Evolutionary conservation across 23 red algal genomes (phyloP), one percentile per base, ranked within the genome.

Genomic region (Agarophyton chilense): DNA sequence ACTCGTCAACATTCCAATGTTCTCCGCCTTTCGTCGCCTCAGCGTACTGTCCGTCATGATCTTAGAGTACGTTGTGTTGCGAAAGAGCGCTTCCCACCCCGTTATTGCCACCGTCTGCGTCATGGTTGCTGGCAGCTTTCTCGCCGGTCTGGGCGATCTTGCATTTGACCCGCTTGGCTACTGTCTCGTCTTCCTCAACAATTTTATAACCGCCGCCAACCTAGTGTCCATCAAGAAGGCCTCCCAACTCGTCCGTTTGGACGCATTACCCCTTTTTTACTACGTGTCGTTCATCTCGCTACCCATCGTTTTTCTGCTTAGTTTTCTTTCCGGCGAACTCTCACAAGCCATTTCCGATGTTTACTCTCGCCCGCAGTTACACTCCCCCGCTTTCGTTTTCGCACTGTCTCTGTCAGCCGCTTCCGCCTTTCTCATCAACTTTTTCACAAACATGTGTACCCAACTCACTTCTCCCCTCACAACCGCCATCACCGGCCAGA

Each of bases 1-100:
- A 57, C 56, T 88, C 2, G 96, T 94, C 11, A 98, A 94, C 79
- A 91, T 98, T 49, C 96, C 96, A 3, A 98, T 98, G 96, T 98
- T 98, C 73, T 94, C 90, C 47, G 92, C 91, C 32, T 95, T 98
- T 51, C 89, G 96, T 55, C 78, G 96, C 18, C 96, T 98, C 31
- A 92, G 86, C 38, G 96, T 94, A 39, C 61, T 98, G n/a, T 79
- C 67, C 24, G 96, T 98, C 54, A 92, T 98, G 87, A 52, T 87
- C 21, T 29, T 98, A 46, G 96, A 98, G 79, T 88, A 58, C 24
- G 13, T 98, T 25, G 77, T 93, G 31, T 55, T 94, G 8, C 79
- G 82, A 35, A 92, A 89, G 77, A 85, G 56, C 36, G 83, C 77
- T 2, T 79, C 84, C 14, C 36, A 18, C 52, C 44, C 43, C 2